phyloP scores from a whole-genome alignment of 306 rosid species.

The Prunus dulcis region DNA sequence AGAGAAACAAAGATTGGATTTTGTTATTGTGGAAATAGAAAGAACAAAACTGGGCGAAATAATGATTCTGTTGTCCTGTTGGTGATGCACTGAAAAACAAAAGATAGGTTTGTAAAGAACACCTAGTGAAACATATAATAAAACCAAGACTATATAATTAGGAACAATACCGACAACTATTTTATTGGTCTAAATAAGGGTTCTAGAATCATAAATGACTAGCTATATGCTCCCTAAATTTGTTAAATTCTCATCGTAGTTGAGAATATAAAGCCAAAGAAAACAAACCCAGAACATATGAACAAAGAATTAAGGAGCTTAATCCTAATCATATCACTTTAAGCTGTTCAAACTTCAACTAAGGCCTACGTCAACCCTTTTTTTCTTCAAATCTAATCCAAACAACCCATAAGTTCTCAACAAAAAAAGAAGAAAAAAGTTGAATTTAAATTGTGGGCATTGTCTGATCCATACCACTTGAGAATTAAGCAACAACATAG shows the following conservation, averaged over 20 bases:
- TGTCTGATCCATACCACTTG: neutral
- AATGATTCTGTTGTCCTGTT: too few relatives aligned
- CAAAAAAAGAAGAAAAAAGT: neutral
- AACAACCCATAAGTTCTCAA: neutral
- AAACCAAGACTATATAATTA: neutral
- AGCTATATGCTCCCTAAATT: neutral
- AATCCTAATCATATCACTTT: neutral
- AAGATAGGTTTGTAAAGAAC: too few relatives aligned
- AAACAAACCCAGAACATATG: conserved; percentile 1
- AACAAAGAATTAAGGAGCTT: neutral
- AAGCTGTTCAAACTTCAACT: neutral
- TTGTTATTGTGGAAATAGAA: too few relatives aligned
- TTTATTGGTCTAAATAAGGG: neutral
- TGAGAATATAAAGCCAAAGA: neutral
- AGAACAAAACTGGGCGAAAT: too few relatives aligned
- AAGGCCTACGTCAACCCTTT: neutral
- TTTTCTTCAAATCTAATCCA: neutral
- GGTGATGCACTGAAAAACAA: too few relatives aligned
- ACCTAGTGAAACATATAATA: neutral
- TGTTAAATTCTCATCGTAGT: neutral
- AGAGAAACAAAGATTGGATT: too few relatives aligned
- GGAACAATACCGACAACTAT: neutral
- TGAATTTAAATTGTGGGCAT: neutral
- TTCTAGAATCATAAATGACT: neutral
- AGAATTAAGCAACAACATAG: neutral